A percentile compares a stretch with the other conserved stretches of the same genome.
Evolutionary conservation across 2,329 filamentous ascomycete genomes (phyloP).

Genomic region (Monosporascus sp.): DNA sequence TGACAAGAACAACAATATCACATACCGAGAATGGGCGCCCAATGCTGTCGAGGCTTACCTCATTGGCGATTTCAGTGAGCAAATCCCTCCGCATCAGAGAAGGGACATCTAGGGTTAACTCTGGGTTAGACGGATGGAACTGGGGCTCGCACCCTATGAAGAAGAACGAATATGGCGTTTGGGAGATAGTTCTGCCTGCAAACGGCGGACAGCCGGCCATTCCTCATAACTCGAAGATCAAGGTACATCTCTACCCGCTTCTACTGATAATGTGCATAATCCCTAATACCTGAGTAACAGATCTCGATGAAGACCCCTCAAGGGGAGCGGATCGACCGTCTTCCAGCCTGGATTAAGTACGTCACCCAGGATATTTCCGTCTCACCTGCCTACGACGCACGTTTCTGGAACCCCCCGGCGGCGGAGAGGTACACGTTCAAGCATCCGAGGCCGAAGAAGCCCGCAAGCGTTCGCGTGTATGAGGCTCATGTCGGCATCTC

Average conservation of each 20-base stretch:
- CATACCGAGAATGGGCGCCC: slow-evolving; percentile 94
- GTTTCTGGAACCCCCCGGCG: slow-evolving; percentile 91
- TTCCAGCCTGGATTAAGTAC: slow-evolving; percentile 96
- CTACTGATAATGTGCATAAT: slow-evolving; percentile 1
- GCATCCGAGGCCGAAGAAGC: slow-evolving; percentile 75
- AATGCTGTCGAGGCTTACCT: slow-evolving; percentile 80
- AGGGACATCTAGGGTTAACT: slow-evolving; percentile 21
- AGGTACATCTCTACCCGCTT: slow-evolving; percentile 49
- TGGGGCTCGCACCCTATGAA: slow-evolving; percentile 79
- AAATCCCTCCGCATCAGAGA: background rate
- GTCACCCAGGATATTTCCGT: slow-evolving; percentile 89
- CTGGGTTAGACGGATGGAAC: slow-evolving; percentile 71
- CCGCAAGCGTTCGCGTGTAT: slow-evolving; percentile 82
- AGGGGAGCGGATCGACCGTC: slow-evolving; percentile 76
- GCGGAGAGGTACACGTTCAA: slow-evolving; percentile 78
- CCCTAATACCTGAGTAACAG: slow-evolving; percentile 35
- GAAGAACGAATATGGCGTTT: slow-evolving; percentile 79
- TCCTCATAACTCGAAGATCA: slow-evolving; percentile 90
- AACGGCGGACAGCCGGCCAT: slow-evolving; percentile 72
- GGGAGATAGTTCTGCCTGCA: slow-evolving; percentile 72
- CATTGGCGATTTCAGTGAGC: slow-evolving; percentile 88
- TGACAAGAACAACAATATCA: slow-evolving; percentile 73
- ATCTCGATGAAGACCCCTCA: slow-evolving; percentile 76
- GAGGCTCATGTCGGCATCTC: slow-evolving; percentile 99
- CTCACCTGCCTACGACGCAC: slow-evolving; percentile 88